These are phyloP conservation scores for Pythium apleroticum DNA, from an alignment of 352 stramenopile species.

Conservation along the genomic window DNA sequence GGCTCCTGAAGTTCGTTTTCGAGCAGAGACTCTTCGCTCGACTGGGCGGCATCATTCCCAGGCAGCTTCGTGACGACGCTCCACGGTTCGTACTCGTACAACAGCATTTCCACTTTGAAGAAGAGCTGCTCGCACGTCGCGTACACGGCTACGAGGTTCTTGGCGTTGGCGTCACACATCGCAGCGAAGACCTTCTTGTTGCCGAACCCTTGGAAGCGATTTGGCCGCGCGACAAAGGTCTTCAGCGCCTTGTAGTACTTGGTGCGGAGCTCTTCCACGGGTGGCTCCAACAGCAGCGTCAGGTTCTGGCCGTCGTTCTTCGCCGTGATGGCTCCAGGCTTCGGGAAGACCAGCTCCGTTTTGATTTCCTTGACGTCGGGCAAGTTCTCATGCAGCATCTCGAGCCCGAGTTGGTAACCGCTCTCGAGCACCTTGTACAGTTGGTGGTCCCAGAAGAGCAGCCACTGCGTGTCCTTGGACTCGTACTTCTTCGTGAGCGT, in stretches of 20 bases:
- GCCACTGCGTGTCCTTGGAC: conserved; percentile 85
- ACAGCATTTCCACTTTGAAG: conserved; percentile 61
- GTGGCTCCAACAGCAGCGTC: conserved; percentile 86
- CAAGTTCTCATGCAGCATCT: conserved; percentile 94
- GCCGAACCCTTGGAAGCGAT: conserved; percentile 86
- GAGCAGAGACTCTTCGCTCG: conserved; percentile 60
- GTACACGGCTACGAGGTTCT: conserved; percentile 89
- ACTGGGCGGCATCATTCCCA: conserved; percentile 52
- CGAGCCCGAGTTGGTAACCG: conserved; percentile 92
- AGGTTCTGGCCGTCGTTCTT: conserved; percentile 11
- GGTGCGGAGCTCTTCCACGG: conserved; percentile 91
- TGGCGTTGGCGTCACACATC: conserved; percentile 90
- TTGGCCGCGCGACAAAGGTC: conserved; percentile 92
- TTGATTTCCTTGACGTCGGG: conserved; percentile 88
- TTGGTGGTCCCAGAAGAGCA: conserved; percentile 94
- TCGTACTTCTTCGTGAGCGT: conserved; percentile 80
- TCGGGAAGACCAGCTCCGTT: conserved; percentile 73
- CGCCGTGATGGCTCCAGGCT: background rate
- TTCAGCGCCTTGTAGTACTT: conserved; percentile 96
- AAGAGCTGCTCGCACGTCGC: conserved; percentile 92
- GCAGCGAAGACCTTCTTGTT: conserved; percentile 82
- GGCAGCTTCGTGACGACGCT: conserved; percentile 54
- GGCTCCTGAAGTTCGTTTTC: conserved; percentile 70
- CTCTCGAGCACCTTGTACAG: conserved; percentile 95
- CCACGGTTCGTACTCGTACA: conserved; percentile 85